Conservation (phyloP, 345 rosid genomes). For the Erysimum cheiranthoides region DNA sequence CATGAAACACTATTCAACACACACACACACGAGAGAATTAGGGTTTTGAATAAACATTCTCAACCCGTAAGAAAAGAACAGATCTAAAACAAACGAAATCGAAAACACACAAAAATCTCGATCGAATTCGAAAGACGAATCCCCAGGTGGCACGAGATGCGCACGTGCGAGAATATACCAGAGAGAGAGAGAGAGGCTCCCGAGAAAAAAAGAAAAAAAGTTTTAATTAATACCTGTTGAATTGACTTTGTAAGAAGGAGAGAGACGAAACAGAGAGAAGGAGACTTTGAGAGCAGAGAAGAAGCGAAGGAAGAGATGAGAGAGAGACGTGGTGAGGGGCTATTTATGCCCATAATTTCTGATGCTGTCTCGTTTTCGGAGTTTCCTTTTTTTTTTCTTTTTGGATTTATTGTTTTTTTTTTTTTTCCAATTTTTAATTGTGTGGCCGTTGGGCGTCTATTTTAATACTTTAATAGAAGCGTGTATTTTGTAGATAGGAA, state of each 20-base stretch:
- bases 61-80: conserved; percentile 2
- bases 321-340: conserved; percentile 37
- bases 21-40: conserved; percentile 15
- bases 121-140: conserved; percentile 26
- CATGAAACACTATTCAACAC: conserved; percentile 29
- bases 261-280: conserved; percentile 27
- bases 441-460: conserved; percentile 42
- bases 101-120: not conserved
- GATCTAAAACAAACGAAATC: conserved; percentile 34
- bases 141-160: conserved; percentile 29
- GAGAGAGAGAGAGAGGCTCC: conserved; percentile 7
- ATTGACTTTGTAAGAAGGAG: conserved; percentile 43
- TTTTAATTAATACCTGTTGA: conserved; percentile 37
- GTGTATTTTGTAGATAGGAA: conserved; percentile 41
- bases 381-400: conserved; percentile 5
- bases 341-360: conserved; percentile 36
- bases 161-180: conserved; percentile 41
- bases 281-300: not conserved
- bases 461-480: conserved; percentile 27
- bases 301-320: not conserved
- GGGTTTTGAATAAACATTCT: conserved; percentile 35
- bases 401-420: conserved; percentile 24
- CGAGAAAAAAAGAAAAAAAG: not conserved
- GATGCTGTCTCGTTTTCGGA: conserved; percentile 43
- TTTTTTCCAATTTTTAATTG: not conserved